phyloP scores from a whole-genome alignment of 1,284 basidiomycete genomes.

The Albatrellus sp. region DNA sequence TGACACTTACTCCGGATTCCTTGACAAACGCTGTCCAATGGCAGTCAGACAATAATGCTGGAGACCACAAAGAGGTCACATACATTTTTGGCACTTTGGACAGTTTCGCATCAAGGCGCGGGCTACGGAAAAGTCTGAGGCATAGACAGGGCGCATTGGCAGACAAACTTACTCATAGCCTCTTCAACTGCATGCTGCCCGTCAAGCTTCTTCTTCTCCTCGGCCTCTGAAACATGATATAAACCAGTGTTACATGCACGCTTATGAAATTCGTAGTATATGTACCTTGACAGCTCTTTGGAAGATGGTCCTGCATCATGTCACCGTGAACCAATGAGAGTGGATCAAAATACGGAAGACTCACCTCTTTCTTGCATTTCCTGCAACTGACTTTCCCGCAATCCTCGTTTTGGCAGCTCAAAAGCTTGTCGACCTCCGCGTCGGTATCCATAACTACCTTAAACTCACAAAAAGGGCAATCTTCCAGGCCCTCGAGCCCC shows the following conservation, averaged over 20 bases:
- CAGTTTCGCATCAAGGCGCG: constrained; percentile 76
- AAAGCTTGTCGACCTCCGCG: constrained; percentile 64
- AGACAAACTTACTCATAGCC: constrained; percentile 61
- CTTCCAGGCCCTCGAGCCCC: constrained; percentile 61
- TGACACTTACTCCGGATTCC: constrained; percentile 46
- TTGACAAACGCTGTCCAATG: constrained; percentile 55
- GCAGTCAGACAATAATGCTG: not conserved
- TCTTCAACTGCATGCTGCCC: constrained; percentile 73
- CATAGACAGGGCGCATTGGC: not conserved
- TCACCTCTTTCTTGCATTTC: constrained; percentile 58
- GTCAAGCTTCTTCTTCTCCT: constrained; percentile 60
- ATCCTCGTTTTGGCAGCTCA: constrained; percentile 62
- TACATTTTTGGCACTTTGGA: constrained; percentile 66
- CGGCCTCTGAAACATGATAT: constrained; percentile 36
- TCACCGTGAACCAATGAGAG: not conserved
- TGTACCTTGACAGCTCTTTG: constrained; percentile 72
- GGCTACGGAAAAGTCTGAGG: constrained; percentile 27
- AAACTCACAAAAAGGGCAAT: constrained; percentile 81
- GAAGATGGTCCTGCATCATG: constrained; percentile 62
- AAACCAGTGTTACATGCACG: not conserved
- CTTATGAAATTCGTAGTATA: not conserved
- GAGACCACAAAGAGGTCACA: constrained; percentile 12
- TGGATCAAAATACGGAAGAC: constrained; percentile 14
- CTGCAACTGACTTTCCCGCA: constrained; percentile 71
- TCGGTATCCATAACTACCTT: constrained; percentile 77